Conservation (phyloP, 2,329 filamentous ascomycete genomes). For the Hypoxylon sp. region DNA sequence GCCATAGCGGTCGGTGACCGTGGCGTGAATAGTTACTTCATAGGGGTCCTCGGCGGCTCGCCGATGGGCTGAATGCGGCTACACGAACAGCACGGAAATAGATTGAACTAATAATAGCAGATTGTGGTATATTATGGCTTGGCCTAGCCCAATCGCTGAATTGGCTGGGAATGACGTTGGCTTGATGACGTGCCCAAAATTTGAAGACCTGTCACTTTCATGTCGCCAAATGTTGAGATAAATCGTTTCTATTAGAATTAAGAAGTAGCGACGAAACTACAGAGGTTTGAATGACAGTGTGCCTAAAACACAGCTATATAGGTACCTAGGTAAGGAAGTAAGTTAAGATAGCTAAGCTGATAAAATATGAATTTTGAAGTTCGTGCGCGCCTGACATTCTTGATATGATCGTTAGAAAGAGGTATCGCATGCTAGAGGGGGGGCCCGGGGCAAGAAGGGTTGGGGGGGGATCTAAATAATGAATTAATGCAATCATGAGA, state of each 20-base stretch:
- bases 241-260: conserved; percentile 36
- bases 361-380: conserved; percentile 1
- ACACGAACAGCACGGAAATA: not conserved
- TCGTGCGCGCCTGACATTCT: conserved; percentile 39
- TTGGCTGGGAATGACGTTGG: not conserved
- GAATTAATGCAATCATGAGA: conserved; percentile 19
- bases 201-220: not conserved
- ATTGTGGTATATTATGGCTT: not conserved
- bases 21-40: conserved; percentile 6
- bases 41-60: conserved; percentile 2
- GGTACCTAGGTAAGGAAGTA: too few relatives aligned
- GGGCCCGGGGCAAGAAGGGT: conserved; percentile 1
- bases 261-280: conserved; percentile 21
- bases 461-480: not conserved
- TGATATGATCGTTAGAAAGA: conserved; percentile 24
- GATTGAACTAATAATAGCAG: conserved; percentile 9
- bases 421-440: conserved; percentile 32
- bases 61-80: not conserved
- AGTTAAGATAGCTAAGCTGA: conserved; percentile 8
- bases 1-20: not conserved
- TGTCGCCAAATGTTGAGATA: not conserved
- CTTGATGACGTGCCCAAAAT: not conserved
- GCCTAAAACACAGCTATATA: conserved; percentile 24
- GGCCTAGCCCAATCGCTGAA: not conserved
- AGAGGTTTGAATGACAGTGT: conserved; percentile 19